Conservation (phyloP, 495 filamentous ascomycete genomes). For the Margaritispora aquatica region DNA sequence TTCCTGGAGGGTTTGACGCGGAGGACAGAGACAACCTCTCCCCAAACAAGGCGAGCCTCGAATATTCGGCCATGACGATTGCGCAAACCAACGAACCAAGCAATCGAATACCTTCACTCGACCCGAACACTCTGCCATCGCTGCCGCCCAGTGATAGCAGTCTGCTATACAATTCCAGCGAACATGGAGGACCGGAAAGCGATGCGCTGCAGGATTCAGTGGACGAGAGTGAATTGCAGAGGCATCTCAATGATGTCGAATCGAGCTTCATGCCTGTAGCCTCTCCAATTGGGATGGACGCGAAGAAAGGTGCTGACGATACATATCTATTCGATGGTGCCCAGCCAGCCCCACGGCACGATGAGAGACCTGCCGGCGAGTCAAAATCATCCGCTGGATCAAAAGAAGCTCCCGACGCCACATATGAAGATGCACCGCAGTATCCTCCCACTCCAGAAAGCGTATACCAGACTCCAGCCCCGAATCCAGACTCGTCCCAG, state of each 20-base stretch:
- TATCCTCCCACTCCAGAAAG: slow-evolving; percentile 35
- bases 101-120: slow-evolving; percentile 16
- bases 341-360: slow-evolving; percentile 18
- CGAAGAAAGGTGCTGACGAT: slow-evolving; percentile 44
- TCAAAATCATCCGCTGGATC: neutral
- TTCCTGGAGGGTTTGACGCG: slow-evolving; percentile 19
- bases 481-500: slow-evolving; percentile 11
- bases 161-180: slow-evolving; percentile 11
- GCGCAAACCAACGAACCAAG: slow-evolving; percentile 3
- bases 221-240: slow-evolving; percentile 57
- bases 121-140: slow-evolving; percentile 15
- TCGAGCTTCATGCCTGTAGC: slow-evolving; percentile 63
- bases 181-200: slow-evolving; percentile 14
- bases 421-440: neutral
- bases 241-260: slow-evolving; percentile 77
- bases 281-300: slow-evolving; percentile 30
- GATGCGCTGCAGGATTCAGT: slow-evolving; percentile 41
- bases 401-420: neutral
- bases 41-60: slow-evolving; percentile 15
- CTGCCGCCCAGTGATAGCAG: slow-evolving; percentile 23
- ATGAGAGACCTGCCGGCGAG: neutral
- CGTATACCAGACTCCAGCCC: slow-evolving; percentile 17
- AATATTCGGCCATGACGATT: slow-evolving; percentile 15
- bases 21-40: slow-evolving; percentile 22
- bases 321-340: slow-evolving; percentile 56